Evolutionary conservation across 371 early-diverging fungal species (phyloP).

Genomic region (Saksenaea oblongispora): DNA sequence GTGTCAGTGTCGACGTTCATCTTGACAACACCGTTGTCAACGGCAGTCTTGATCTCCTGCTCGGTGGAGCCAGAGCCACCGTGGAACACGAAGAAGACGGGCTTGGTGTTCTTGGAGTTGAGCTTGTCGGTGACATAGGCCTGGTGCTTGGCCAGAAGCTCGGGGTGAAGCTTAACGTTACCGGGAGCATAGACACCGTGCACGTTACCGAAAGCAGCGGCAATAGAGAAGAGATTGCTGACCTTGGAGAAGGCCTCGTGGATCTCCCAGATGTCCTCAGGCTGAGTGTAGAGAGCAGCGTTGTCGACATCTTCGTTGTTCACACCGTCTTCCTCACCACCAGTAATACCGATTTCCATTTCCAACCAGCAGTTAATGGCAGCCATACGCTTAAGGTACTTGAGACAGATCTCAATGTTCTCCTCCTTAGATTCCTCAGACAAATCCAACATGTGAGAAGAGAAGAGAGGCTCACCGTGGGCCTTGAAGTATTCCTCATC

Average conservation of each 20-base stretch:
- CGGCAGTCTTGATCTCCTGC: constrained; percentile 82
- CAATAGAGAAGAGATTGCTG: constrained; percentile 84
- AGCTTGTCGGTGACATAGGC: constrained; percentile 73
- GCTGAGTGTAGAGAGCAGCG: constrained; percentile 85
- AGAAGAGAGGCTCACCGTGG: constrained; percentile 91
- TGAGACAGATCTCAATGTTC: constrained; percentile 83
- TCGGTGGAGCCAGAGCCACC: constrained; percentile 89
- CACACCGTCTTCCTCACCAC: constrained; percentile 96
- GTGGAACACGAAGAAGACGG: constrained; percentile 93
- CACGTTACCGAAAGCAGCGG: constrained; percentile 88
- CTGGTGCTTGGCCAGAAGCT: constrained; percentile 88
- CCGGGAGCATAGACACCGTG: constrained; percentile 94
- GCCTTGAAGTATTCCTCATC: constrained; percentile 89
- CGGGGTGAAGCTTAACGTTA: constrained; percentile 87
- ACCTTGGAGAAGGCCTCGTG: constrained; percentile 78
- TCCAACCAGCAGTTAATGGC: constrained; percentile 82
- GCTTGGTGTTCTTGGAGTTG: constrained; percentile 59
- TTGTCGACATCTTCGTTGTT: constrained; percentile 90
- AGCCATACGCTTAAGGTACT: constrained; percentile 88
- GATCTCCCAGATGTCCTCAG: constrained; percentile 91
- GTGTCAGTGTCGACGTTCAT: constrained; percentile 90
- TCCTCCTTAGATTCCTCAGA: constrained; percentile 89
- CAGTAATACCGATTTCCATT: constrained; percentile 96
- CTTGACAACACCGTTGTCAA: constrained; percentile 85
- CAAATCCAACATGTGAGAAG: constrained; percentile 94